phyloP scores from a whole-genome alignment of 306 rosid species.

The Quercus agrifolia region DNA sequence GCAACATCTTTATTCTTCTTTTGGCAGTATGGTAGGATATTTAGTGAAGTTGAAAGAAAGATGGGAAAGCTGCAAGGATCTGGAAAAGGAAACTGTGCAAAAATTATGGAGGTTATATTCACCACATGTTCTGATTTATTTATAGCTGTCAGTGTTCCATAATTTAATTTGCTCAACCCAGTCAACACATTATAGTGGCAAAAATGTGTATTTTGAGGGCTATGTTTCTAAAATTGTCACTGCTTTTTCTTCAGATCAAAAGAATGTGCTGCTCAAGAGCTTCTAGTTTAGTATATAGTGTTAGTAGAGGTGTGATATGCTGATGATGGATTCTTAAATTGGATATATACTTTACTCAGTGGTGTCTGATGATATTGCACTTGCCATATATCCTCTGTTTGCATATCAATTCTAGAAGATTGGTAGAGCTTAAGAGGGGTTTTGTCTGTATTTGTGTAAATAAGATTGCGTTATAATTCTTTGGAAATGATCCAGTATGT shows the following conservation, averaged over 20 bases:
- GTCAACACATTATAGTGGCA: constrained; percentile 7
- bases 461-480: neutral
- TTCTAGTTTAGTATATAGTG: neutral
- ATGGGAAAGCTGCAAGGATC: constrained; percentile 66
- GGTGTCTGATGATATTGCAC: neutral
- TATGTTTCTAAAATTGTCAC: constrained; percentile 2
- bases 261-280: neutral
- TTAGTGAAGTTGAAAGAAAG: constrained; percentile 63
- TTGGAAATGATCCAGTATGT: neutral
- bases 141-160: neutral
- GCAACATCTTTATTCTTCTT: constrained; percentile 20
- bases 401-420: neutral
- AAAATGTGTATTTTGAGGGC: constrained; percentile 1
- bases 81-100: constrained; percentile 68
- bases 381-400: neutral
- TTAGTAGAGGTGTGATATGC: neutral
- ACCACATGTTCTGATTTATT: neutral
- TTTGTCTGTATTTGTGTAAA: neutral
- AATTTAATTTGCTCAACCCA: neutral
- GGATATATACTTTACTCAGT: neutral
- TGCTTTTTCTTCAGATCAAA: neutral
- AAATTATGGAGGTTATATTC: constrained; percentile 59
- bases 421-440: neutral
- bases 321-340: neutral
- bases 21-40: constrained; percentile 75